A percentile compares a stretch with the other conserved stretches of the same genome.
phyloP scores from a whole-genome alignment of 2,329 filamentous ascomycete species.

The Penicillium sp. region DNA sequence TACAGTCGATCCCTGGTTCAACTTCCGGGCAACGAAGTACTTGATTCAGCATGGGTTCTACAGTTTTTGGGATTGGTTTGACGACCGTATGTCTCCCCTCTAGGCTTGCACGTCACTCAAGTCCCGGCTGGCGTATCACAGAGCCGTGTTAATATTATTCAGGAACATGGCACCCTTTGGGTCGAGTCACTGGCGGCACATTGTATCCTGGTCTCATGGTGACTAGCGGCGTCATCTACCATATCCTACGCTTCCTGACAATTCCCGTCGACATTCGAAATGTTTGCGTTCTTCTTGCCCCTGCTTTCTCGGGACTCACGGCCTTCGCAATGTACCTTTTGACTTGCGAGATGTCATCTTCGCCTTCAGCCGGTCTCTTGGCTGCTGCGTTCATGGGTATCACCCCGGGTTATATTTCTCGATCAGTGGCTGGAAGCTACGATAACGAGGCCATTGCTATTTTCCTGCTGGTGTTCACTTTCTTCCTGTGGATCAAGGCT shows the following conservation, averaged over 20 bases:
- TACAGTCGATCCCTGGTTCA: constrained; percentile 98
- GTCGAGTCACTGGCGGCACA: constrained; percentile 97
- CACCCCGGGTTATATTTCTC: constrained; percentile 91
- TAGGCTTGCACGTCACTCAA: constrained; percentile 7
- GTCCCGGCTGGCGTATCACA: constrained; percentile 2
- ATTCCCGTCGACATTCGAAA: constrained; percentile 97
- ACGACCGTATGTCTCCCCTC: constrained; percentile 63
- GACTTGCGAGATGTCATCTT: constrained; percentile 95
- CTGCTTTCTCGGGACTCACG: constrained; percentile 88
- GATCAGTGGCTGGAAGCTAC: constrained; percentile 96
- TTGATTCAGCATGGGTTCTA: constrained; percentile 95
- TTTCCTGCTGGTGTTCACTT: constrained; percentile 96
- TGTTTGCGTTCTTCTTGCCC: constrained; percentile 93
- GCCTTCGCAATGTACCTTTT: constrained; percentile 90
- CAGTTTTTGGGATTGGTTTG: constrained; percentile 99
- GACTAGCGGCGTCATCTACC: constrained; percentile 94
- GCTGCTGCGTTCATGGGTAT: constrained; percentile 97
- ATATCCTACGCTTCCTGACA: constrained; percentile 78
- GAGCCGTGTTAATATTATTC: constrained; percentile 16
- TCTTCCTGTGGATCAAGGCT: constrained; percentile 98
- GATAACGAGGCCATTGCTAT: constrained; percentile 99
- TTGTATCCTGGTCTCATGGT: constrained; percentile 98
- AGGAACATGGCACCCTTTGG: constrained; percentile 97
- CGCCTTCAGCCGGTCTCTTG: constrained; percentile 86
- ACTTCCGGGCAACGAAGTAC: constrained; percentile 97